These are phyloP conservation scores for Otatea glauca DNA, from an alignment of 176 grass and related monocot genomes.

Conservation along the genomic window DNA sequence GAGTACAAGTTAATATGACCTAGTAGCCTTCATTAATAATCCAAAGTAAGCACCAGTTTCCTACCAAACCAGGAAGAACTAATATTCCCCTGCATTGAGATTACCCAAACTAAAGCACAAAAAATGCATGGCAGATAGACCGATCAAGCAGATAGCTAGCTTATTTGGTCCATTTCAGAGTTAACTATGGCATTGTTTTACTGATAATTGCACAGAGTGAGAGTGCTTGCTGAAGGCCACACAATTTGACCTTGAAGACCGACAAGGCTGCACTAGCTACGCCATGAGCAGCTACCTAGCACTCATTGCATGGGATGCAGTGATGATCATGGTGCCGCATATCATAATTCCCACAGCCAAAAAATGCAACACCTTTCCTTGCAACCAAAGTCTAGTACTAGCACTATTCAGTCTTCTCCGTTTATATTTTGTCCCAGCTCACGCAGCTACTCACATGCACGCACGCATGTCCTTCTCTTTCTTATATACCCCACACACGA, in stretches of 20 bases:
- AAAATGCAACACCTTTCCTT: constrained; percentile 74
- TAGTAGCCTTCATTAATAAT: too few relatives aligned
- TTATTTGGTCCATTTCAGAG: neutral
- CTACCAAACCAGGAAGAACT: constrained; percentile 29
- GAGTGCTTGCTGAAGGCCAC: constrained; percentile 36
- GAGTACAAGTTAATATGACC: neutral
- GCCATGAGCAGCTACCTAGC: constrained; percentile 14
- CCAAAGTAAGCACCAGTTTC: neutral
- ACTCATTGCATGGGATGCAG: constrained; percentile 33
- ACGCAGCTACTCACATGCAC: constrained; percentile 46
- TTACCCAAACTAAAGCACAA: neutral
- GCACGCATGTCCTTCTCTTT: constrained; percentile 4
- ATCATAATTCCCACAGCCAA: constrained; percentile 46
- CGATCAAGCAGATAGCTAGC: neutral
- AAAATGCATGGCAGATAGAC: neutral
- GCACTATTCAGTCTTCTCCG: neutral
- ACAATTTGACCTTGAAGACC: constrained; percentile 41
- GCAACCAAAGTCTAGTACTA: constrained; percentile 62
- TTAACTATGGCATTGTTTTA: neutral
- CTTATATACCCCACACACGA: constrained; percentile 56
- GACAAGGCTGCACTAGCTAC: neutral
- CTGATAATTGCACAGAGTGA: neutral
- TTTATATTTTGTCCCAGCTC: constrained; percentile 18
- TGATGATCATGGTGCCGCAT: constrained; percentile 51
- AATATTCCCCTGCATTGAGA: neutral